phyloP scores from a whole-genome alignment of 345 rosid genomes.

The Salix koriyanagi region DNA sequence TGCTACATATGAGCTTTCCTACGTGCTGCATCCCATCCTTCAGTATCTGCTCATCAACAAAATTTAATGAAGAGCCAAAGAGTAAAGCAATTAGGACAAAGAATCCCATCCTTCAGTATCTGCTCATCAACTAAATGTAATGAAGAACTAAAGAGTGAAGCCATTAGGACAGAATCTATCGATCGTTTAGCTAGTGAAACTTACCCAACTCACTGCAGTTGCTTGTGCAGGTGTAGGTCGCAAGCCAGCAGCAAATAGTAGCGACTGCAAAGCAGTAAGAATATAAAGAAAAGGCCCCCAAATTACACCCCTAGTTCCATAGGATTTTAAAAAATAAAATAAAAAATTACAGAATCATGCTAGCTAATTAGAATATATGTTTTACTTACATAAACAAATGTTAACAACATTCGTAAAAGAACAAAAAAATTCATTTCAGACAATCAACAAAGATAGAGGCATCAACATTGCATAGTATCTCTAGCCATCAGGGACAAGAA shows the following conservation, averaged over 20 bases:
- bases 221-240: slow-evolving; percentile 94
- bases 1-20: slow-evolving; percentile 89
- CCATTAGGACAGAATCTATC: not conserved
- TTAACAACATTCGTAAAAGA: not conserved
- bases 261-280: slow-evolving; percentile 77
- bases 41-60: slow-evolving; percentile 50
- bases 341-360: not conserved
- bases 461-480: not conserved
- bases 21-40: slow-evolving; percentile 97
- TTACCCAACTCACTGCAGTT: slow-evolving; percentile 94
- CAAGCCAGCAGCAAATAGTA: slow-evolving; percentile 97
- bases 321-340: not conserved
- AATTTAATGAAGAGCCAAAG: not conserved
- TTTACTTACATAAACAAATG: not conserved
- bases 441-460: not conserved
- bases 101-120: slow-evolving; percentile 86
- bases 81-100: not conserved
- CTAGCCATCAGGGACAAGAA: not conserved
- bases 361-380: not conserved
- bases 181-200: slow-evolving; percentile 11
- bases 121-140: slow-evolving; percentile 24
- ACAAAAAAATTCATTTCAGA: not conserved
- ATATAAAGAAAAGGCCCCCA: slow-evolving; percentile 16
- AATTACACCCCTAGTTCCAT: not conserved
- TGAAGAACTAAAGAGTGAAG: not conserved